Base-by-base conservation (phyloP, 2,329 filamentous ascomycete genomes). In the Pseudogymnoascus sp. region DNA sequence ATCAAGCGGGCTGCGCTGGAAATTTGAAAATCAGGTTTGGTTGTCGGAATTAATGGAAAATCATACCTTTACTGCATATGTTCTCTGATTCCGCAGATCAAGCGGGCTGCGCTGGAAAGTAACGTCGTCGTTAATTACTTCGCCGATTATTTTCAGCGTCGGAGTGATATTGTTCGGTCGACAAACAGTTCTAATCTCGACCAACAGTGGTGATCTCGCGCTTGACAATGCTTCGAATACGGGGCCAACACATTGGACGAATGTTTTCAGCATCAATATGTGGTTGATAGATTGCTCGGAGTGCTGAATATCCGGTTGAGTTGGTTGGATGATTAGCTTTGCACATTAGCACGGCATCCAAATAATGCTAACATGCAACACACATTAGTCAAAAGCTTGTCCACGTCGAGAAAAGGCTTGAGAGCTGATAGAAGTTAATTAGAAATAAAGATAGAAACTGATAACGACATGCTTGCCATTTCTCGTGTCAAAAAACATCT, bases 1-100 rank as follows among this genome's bases (percentile, higher is more conserved):
- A 64, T 97, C 93, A 4, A 97, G 79, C 0, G 94, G 88, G 20
- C 87, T 84, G 53, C 82, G 89, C 62, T 90, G 88, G 66, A 89
- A 95, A 0, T n/a, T n/a, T n/a, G n/a, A n/a, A n/a, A n/a, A n/a
- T n/a, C n/a, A n/a, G 5, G 7, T 14, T 8, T 30, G 18, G 35
- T 18, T 41, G 2, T 38, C 4, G 22, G 12, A 37, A 3, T 25
- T 28, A n/a, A 7, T 61, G n/a, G 20, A 38, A 25, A 25, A 3
- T 3, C 66, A 62, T 69, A 86, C 84, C 76, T 88, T 94, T 33
- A 97, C 87, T 20, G 93, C 93, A 75, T 95, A 97, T 0, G 88
- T 90, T 64, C 93, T 81, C 71, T 97, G 93, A 64, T 97, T 96
- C 12, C 92, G 83, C 61, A 96, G 78, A 64, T 97, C 93, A 4